These are phyloP conservation scores for Ophiocordyceps sinensis DNA, from an alignment of 2,329 filamentous ascomycete species.

Conservation along the genomic window DNA sequence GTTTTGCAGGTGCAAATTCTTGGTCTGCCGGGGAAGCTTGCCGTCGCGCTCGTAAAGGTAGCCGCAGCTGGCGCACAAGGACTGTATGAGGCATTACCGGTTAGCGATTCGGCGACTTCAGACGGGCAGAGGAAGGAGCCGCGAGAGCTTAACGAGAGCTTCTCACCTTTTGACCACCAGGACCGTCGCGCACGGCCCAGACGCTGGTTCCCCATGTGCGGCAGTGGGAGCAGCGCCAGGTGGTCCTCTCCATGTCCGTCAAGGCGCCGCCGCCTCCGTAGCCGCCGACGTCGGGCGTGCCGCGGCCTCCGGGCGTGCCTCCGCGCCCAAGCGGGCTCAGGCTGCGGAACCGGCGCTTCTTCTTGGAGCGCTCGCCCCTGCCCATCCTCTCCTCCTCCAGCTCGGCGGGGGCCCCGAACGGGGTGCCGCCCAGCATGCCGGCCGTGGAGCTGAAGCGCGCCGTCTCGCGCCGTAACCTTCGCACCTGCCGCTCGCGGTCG, in stretches of 20 bases:
- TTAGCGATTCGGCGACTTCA: slow-evolving; percentile 1
- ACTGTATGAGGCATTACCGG: slow-evolving; percentile 35
- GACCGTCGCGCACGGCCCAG: slow-evolving; percentile 91
- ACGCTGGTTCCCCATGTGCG: slow-evolving; percentile 76
- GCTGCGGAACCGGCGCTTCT: slow-evolving; percentile 84
- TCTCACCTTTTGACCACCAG: slow-evolving; percentile 65
- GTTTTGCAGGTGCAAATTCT: slow-evolving; percentile 21
- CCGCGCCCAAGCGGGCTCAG: slow-evolving; percentile 61
- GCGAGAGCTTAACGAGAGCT: not conserved
- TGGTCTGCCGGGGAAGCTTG: slow-evolving; percentile 47
- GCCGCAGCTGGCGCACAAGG: slow-evolving; percentile 87
- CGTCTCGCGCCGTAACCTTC: slow-evolving; percentile 76
- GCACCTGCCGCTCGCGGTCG: slow-evolving; percentile 81
- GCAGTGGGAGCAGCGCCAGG: slow-evolving; percentile 84
- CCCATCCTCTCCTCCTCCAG: slow-evolving; percentile 73
- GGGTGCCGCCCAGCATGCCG: slow-evolving; percentile 64
- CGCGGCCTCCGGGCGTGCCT: slow-evolving; percentile 51
- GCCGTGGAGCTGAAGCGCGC: slow-evolving; percentile 80
- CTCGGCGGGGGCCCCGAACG: slow-evolving; percentile 38
- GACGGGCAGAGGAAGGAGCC: not conserved
- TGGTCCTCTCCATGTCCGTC: slow-evolving; percentile 61
- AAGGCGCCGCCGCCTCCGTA: slow-evolving; percentile 57
- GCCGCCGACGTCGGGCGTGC: slow-evolving; percentile 67
- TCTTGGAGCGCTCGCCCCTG: slow-evolving; percentile 82
- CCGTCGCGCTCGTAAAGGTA: slow-evolving; percentile 79